phyloP scores from a whole-genome alignment of 1,284 basidiomycete species.

The Fistulinella cinereoalba region DNA sequence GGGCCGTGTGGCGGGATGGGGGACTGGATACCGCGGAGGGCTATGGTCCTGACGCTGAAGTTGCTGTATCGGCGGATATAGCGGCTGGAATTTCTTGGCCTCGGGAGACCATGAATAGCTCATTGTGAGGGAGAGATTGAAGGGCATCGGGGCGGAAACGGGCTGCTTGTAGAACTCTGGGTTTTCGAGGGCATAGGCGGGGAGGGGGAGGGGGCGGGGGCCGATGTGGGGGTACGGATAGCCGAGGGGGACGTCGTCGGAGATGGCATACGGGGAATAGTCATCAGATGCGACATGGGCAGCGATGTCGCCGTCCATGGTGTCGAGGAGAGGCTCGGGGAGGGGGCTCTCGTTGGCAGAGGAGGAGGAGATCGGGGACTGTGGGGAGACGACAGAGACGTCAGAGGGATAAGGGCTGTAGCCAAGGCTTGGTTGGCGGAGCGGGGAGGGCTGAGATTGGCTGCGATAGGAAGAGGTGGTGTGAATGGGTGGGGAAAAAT shows the following conservation, averaged over 20 bases:
- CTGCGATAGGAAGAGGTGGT: slow-evolving; percentile 21
- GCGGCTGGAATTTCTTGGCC: slow-evolving; percentile 36
- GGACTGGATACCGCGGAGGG: slow-evolving; percentile 18
- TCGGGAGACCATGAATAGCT: slow-evolving; percentile 33
- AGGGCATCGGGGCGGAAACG: slow-evolving; percentile 31
- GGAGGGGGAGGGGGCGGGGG: slow-evolving; percentile 25
- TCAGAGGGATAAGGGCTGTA: slow-evolving; percentile 34
- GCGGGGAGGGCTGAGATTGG: slow-evolving; percentile 21
- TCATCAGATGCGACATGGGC: slow-evolving; percentile 32
- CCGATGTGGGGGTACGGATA: slow-evolving; percentile 28
- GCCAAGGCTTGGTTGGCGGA: slow-evolving; percentile 16
- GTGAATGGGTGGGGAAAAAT: slow-evolving; percentile 20
- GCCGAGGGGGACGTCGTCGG: slow-evolving; percentile 24
- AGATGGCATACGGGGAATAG: slow-evolving; percentile 26
- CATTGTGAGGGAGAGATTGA: slow-evolving; percentile 34
- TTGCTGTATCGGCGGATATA: slow-evolving; percentile 36
- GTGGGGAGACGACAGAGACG: slow-evolving; percentile 30
- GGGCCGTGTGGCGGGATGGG: slow-evolving; percentile 15
- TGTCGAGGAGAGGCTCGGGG: slow-evolving; percentile 32
- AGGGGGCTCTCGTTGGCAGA: slow-evolving; percentile 36
- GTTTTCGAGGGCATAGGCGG: slow-evolving; percentile 20
- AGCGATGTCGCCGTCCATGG: slow-evolving; percentile 28
- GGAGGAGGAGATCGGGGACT: slow-evolving; percentile 33
- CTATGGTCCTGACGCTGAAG: slow-evolving; percentile 24
- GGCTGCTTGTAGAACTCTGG: slow-evolving; percentile 35